phyloP scores from a whole-genome alignment of 2,329 filamentous ascomycete genomes.

The Chalaropsis ovoidea region DNA sequence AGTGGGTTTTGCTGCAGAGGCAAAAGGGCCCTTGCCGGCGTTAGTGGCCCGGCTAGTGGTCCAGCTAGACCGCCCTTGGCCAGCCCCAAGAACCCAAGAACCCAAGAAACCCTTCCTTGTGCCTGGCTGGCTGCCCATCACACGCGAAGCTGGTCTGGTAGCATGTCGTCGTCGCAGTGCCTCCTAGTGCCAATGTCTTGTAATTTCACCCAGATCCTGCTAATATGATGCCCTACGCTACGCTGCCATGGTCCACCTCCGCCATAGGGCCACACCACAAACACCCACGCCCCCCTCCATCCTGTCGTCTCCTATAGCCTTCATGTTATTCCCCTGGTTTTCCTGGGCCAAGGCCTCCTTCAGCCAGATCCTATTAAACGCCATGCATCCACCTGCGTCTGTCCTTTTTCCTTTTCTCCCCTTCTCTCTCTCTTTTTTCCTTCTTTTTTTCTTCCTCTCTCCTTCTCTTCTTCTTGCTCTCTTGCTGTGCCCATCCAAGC shows the following conservation, averaged over 20 bases:
- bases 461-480: slow-evolving; percentile 10
- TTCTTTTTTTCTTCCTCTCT: slow-evolving; percentile 11
- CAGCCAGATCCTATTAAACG: slow-evolving; percentile 24
- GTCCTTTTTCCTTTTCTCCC: slow-evolving; percentile 17
- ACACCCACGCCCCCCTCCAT: background rate
- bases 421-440: slow-evolving; percentile 7
- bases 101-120: background rate
- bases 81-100: background rate
- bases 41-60: background rate
- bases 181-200: slow-evolving; percentile 10
- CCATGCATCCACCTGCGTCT: slow-evolving; percentile 16
- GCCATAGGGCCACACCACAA: background rate
- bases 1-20: background rate
- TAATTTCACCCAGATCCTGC: slow-evolving; percentile 7
- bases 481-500: slow-evolving; percentile 18
- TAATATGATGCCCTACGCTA: background rate
- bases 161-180: background rate
- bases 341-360: slow-evolving; percentile 19
- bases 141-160: background rate
- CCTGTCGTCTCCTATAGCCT: slow-evolving; percentile 11
- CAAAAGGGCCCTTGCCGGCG: background rate
- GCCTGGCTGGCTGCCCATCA: background rate
- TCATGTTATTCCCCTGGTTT: slow-evolving; percentile 12
- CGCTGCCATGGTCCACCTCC: background rate
- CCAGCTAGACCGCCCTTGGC: slow-evolving; percentile 1